phyloP scores from a whole-genome alignment of 306 rosid genomes.

The Myrica gale region DNA sequence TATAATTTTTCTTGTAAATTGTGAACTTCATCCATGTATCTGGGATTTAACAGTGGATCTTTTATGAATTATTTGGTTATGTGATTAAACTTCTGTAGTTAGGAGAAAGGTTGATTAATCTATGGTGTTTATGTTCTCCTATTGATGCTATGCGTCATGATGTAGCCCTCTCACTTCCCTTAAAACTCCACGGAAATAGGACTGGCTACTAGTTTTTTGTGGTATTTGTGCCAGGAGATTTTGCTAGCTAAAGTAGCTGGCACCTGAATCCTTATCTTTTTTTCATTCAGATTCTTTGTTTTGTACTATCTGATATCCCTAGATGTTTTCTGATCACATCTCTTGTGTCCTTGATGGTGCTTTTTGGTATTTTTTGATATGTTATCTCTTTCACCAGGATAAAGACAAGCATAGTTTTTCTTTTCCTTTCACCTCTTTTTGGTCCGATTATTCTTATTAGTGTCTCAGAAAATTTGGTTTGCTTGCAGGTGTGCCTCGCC shows the following conservation, averaged over 20 bases:
- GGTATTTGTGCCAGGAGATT: not conserved
- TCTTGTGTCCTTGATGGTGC: conserved; percentile 5
- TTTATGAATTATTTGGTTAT: not conserved
- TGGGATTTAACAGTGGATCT: not conserved
- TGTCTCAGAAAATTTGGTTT: conserved; percentile 18
- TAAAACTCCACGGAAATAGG: not conserved
- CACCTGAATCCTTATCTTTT: not conserved
- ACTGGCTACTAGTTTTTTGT: not conserved
- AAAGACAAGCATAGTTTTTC: not conserved
- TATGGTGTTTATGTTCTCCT: not conserved
- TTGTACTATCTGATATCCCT: conserved; percentile 13
- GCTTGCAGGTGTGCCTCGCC: conserved; percentile 95
- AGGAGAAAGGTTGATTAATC: not conserved
- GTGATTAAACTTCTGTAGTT: not conserved
- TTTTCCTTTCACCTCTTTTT: not conserved
- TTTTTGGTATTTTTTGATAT: conserved; percentile 16
- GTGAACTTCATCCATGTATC: not conserved
- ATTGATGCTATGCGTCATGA: not conserved
- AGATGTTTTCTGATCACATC: conserved; percentile 9
- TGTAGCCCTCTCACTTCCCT: not conserved
- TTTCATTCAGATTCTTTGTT: conserved; percentile 3
- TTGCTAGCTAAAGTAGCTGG: not conserved
- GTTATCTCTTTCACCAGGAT: conserved; percentile 25
- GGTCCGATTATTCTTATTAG: conserved; percentile 12
- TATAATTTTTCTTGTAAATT: not conserved